A percentile compares a stretch with the other conserved stretches of the same genome.
Evolutionary conservation across 371 early-diverging fungal species (phyloP).

Genomic region (Apophysomyces variabilis): DNA sequence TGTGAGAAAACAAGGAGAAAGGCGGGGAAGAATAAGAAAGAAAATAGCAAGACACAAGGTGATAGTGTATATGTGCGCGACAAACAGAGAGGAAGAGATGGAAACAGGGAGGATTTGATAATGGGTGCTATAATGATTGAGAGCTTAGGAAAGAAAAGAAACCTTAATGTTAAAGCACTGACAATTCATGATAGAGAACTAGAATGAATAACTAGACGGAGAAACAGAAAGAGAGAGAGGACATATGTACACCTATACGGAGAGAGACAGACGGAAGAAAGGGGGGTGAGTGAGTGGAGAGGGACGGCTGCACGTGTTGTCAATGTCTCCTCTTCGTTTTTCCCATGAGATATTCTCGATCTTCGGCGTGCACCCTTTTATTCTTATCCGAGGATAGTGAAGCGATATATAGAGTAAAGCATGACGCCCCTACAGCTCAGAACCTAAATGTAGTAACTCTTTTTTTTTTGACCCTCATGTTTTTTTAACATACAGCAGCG

Average conservation of each 20-base stretch:
- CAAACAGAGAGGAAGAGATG: too few species aligned
- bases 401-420: not conserved
- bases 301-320: constrained; percentile 4
- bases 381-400: not conserved
- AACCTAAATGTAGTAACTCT: too few species aligned
- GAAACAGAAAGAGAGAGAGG: too few species aligned
- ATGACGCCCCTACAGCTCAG: not conserved
- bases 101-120: not conserved
- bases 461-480: too few species aligned
- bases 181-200: not conserved
- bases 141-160: not conserved
- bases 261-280: not conserved
- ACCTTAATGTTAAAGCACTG: constrained; percentile 9
- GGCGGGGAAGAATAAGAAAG: too few species aligned
- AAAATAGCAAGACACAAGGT: too few species aligned
- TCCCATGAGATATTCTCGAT: constrained; percentile 2
- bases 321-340: constrained; percentile 1
- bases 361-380: constrained; percentile 2
- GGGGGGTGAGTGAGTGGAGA: not conserved
- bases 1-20: not conserved
- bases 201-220: too few species aligned
- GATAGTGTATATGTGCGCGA: too few species aligned
- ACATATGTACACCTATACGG: not conserved
- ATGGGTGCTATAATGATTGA: not conserved
- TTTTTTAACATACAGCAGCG: not conserved